Conservation (phyloP, 352 stramenopile genomes). For the Phytophthora pseudosyringae region DNA sequence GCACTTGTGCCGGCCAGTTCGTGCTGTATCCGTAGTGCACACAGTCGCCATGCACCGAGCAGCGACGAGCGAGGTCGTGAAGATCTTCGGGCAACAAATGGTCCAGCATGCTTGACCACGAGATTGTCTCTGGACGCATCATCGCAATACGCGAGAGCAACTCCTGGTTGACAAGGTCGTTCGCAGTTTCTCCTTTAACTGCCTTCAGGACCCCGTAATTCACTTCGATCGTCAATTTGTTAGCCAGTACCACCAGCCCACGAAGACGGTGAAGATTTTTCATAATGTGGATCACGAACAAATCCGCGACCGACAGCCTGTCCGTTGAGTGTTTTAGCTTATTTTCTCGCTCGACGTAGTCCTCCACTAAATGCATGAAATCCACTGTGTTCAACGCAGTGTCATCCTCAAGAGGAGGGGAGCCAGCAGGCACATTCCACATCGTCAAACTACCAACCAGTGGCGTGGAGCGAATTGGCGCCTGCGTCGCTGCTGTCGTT, state of each 20-base stretch:
- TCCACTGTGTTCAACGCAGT: conserved; percentile 28
- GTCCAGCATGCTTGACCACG: conserved; percentile 34
- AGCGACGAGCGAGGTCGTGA: conserved; percentile 38
- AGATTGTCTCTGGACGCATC: conserved; percentile 29
- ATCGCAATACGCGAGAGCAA: conserved; percentile 28
- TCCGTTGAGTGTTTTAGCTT: neutral
- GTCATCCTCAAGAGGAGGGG: conserved; percentile 17
- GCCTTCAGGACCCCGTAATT: too few relatives aligned
- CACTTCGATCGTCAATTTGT: too few relatives aligned
- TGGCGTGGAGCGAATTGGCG: neutral
- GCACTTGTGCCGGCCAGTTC: conserved; percentile 34
- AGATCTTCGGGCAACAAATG: conserved; percentile 33
- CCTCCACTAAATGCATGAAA: conserved; percentile 17
- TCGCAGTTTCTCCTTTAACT: too few relatives aligned
- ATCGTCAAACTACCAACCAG: conserved; percentile 33
- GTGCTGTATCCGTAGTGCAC: conserved; percentile 40
- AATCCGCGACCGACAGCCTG: too few relatives aligned
- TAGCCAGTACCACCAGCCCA: too few relatives aligned
- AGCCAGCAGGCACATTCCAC: conserved; percentile 27
- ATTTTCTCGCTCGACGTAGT: conserved; percentile 14
- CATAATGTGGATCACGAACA: too few relatives aligned
- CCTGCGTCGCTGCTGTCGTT: neutral
- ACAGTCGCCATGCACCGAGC: conserved; percentile 19
- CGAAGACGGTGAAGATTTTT: too few relatives aligned
- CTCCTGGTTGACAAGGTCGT: conserved; percentile 1